Evolutionary conservation across 768 basidiomycete species (phyloP), one percentile per base, ranked within the genome.

Genomic region (Gloeopeniophorella convolvens): DNA sequence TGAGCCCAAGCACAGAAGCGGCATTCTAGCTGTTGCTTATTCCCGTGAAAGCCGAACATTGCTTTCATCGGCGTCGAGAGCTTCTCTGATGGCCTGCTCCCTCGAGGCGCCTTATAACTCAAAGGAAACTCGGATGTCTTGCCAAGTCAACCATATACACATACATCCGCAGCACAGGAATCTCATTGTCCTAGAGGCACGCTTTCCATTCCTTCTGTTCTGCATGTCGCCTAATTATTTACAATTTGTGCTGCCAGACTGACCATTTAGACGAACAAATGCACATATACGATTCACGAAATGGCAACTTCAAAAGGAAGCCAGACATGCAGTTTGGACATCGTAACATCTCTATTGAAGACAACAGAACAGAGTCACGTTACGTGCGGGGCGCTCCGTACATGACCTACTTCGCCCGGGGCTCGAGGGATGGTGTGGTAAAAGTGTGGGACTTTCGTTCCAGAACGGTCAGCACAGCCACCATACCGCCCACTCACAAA

Each of bases 371-470:
- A 52, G 33, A 61, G 28, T 52, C 55, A 27, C 59, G 63, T 27
- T 67, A 65, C 49, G 64, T 63, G 33, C 67, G 70, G 46, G 76
- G 77, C 54, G 72, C 66, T 58, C 68, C 62, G 41, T 60, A 61
- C 58, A 64, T 63, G 49, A 66, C 64, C 44, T 66, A 72, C 50
- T 79, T 76, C 61, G 71, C 68, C 31, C 72, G 70, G 49, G 73
- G 74, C 15, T 74, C 66, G 59, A 63, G 65, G 28, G 76, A 78
- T 55, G 72, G 73, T 15, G 56, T 54, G 24, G 66, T 77, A 24
- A 59, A 69, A 11, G 57, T 76, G 24, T 77, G 76, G 74, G 79
- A 79, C 59, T 74, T 69, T 62, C 69, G 78, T 26, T 74, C 75
- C 43, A 55, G 51, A 12, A 71, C 72, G 68, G 77, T 73, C 66